Base-by-base conservation (phyloP, 331 rosid species). In the Prunus yedoensis region DNA sequence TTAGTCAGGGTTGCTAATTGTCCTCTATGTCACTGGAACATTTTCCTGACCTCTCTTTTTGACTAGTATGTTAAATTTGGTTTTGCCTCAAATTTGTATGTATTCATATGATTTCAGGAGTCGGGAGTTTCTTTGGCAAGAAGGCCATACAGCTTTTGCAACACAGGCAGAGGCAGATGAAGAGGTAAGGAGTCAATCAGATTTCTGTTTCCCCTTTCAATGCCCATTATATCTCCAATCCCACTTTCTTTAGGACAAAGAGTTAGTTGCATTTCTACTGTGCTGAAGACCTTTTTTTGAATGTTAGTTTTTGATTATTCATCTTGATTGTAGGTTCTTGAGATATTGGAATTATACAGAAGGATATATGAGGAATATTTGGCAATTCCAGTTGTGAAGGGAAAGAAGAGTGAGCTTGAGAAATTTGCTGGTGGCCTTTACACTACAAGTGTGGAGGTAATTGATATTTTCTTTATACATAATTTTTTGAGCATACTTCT, bases 91-190 rank as follows among this genome's bases (percentile, higher is more conserved):
- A 57, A 28, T 45, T 3, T 66, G 13, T 20, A 51, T 74, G 65
- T 49, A 10, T 50, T 21, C 13, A 1, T 43, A 43, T 25, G 69
- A 69, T 73, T 82, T 83, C 83, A 95, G 97, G 97, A 95, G 97
- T 74, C 97, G 99, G 15, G 99, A 95, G 84, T 95, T 92, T 83
- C 99, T 95, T 80, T 95, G 99, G 99, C 99, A 95, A 83, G 99
- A 95, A 89, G 99, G 99, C 66, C 99, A 95, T 75, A 92, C 99
- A 65, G 99, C 99, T 67, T 92, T 95, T 87, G 97, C 97, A 16
- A 87, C 97, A 21, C 85, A 95, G 83, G 91, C 71, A 50, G 99
- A 95, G 78, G 99, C 99, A 59, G 96, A 92, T 87, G 76, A 81
- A 18, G 99, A 95, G 97, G 99, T 95, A 78, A 79, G 78, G 23